Evolutionary conservation across 345 rosid species (phyloP).

Genomic region (Combretum micranthum): DNA sequence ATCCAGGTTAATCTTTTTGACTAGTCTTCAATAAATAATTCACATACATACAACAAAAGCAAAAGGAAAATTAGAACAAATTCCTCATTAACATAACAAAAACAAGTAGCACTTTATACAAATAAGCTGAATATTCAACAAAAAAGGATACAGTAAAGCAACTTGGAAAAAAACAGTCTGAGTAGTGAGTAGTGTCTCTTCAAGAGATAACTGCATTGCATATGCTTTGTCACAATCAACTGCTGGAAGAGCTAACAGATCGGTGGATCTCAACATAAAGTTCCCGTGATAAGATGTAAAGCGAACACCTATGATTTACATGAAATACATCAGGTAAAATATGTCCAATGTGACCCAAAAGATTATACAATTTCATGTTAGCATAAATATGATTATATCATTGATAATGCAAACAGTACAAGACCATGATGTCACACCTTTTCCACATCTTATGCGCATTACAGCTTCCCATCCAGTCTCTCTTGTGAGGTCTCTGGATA

Average conservation of each 20-base stretch:
- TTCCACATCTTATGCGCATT: constrained; percentile 99
- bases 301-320: constrained; percentile 93
- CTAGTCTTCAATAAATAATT: too few relatives aligned
- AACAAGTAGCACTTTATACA: too few relatives aligned
- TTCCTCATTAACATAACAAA: too few relatives aligned
- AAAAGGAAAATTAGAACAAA: too few relatives aligned
- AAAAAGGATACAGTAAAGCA: constrained; percentile 90
- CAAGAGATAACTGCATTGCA: constrained; percentile 87
- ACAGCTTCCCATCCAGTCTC: constrained; percentile 99
- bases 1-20: too few relatives aligned
- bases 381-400: not conserved
- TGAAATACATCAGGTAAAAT: constrained; percentile 14
- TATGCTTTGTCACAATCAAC: constrained; percentile 99
- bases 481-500: constrained; percentile 89
- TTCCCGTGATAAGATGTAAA: constrained; percentile 95
- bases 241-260: constrained; percentile 92
- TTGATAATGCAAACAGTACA: not conserved
- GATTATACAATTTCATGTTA: not conserved
- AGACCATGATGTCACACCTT: constrained; percentile 43
- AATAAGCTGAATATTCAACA: too few relatives aligned
- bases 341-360: not conserved
- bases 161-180: constrained; percentile 97
- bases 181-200: constrained; percentile 87
- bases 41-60: too few relatives aligned
- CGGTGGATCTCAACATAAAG: constrained; percentile 97